Base-by-base conservation (phyloP, 1,284 basidiomycete species). In the Cutaneotrichosporon sp. region DNA sequence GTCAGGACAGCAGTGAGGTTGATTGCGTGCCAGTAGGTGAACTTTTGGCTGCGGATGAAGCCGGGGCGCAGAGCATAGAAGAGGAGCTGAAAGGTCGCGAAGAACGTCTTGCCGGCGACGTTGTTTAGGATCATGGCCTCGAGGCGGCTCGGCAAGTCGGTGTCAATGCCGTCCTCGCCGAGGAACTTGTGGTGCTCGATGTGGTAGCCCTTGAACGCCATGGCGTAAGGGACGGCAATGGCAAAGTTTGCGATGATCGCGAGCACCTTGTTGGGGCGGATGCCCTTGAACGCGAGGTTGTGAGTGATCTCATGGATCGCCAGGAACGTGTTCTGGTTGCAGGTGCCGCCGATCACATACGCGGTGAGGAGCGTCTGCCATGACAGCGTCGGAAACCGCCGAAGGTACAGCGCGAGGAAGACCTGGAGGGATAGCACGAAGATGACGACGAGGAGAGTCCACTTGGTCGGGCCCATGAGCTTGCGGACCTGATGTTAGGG, bases 251-350 rank as follows among this genome's bases (percentile, higher is more conserved):
- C 90, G 62, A 94, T 86, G 69, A 98, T 89, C 0, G 97, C 93
- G 36, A 97, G 84, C 6, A 87, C 74, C 74, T 95, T 94, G 82
- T 99, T 99, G 6, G 89, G 86, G 50, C 83, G 83, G 56, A 98
- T 87, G 32, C 89, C 85, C 69, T 86, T 87, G 83, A 98, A 99
- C 3, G 93, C 96, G 40, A 99, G 85, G 77, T 98, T 98, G 81
- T 99, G 96, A 2, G 95, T 97, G 70, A 99, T 98, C 76, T 99
- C 96, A 78, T 99, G 96, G 63, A 99, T 97, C 30, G 96, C 93
- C 46, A 99, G 85, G 81, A 99, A 99, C 32, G 94, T 86, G 80
- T 99, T 98, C 77, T 99, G 96, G 81, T 98, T 99, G 18, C 90
- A 89, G 0, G 95, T 97, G 5, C 92, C 97, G 5, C 96, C 96